These are phyloP conservation scores for Fusarium temperatum DNA, from an alignment of 2,329 filamentous ascomycete genomes.

Conservation along the genomic window DNA sequence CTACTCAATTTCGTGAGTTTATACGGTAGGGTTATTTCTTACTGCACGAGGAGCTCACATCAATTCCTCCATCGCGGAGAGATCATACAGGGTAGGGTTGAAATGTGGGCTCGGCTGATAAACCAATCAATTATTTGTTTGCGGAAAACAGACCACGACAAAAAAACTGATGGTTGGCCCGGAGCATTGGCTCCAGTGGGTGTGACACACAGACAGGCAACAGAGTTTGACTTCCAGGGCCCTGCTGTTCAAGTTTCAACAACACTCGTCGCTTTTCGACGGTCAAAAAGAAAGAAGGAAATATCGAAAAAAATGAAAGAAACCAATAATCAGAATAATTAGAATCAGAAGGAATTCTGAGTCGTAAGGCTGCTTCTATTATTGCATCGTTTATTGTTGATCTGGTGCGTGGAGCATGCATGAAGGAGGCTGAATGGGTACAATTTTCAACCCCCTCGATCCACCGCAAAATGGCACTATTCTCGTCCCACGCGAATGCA, in stretches of 20 bases:
- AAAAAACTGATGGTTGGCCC: not conserved
- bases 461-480: not conserved
- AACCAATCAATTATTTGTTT: not conserved
- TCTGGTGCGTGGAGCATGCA: not conserved
- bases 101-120: too few relatives aligned
- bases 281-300: too few relatives aligned
- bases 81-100: not conserved
- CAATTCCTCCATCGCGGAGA: too few relatives aligned
- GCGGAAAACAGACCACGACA: not conserved
- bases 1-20: too few relatives aligned
- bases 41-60: not conserved
- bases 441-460: not conserved
- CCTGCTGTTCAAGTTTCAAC: too few relatives aligned
- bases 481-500: not conserved
- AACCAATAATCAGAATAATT: fast-evolving
- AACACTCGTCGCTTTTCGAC: fast-evolving
- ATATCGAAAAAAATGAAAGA: not conserved
- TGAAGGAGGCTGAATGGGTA: not conserved
- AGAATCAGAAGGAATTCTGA: not conserved
- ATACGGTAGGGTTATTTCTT: too few relatives aligned
- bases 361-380: not conserved
- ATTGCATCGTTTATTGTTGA: not conserved
- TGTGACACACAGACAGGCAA: not conserved
- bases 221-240: not conserved
- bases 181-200: not conserved